phyloP scores from a whole-genome alignment of 2,329 filamentous ascomycete genomes.

The Neophaeococcomyces aloes region DNA sequence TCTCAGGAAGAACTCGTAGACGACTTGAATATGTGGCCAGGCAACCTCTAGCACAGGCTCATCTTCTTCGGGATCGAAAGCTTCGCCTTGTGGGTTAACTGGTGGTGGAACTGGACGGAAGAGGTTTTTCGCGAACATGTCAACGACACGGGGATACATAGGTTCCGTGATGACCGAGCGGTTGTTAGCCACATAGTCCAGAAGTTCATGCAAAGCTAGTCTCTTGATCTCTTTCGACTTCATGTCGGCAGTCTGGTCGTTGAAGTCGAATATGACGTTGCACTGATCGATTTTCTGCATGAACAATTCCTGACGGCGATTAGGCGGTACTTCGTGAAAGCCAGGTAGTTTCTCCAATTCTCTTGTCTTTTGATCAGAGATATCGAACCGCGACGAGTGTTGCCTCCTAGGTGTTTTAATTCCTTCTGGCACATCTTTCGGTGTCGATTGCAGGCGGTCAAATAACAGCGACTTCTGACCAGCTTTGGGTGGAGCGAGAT shows the following conservation, averaged over 20 bases:
- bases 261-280: constrained; percentile 99
- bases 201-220: constrained; percentile 82
- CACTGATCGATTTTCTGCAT: constrained; percentile 99
- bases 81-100: constrained; percentile 94
- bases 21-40: constrained; percentile 98
- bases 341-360: constrained; percentile 95
- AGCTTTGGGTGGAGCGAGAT: constrained; percentile 85
- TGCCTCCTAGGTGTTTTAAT: constrained; percentile 91
- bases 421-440: constrained; percentile 92
- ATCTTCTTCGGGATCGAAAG: constrained; percentile 96
- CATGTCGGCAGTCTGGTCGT: constrained; percentile 95
- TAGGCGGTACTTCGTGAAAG: constrained; percentile 94
- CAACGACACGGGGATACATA: constrained; percentile 96
- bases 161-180: constrained; percentile 96
- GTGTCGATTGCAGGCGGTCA: constrained; percentile 81
- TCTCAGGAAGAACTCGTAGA: constrained; percentile 97
- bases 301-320: constrained; percentile 88
- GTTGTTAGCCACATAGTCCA: constrained; percentile 98
- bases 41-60: constrained; percentile 96
- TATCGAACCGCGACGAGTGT: constrained; percentile 94
- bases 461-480: constrained; percentile 82
- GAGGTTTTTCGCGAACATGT: constrained; percentile 98
- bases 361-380: constrained; percentile 77
- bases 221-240: constrained; percentile 99
- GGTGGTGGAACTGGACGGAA: constrained; percentile 95